These are phyloP conservation scores for Fusarium paranaense DNA, from an alignment of 2,329 filamentous ascomycete genomes.

Conservation along the genomic window DNA sequence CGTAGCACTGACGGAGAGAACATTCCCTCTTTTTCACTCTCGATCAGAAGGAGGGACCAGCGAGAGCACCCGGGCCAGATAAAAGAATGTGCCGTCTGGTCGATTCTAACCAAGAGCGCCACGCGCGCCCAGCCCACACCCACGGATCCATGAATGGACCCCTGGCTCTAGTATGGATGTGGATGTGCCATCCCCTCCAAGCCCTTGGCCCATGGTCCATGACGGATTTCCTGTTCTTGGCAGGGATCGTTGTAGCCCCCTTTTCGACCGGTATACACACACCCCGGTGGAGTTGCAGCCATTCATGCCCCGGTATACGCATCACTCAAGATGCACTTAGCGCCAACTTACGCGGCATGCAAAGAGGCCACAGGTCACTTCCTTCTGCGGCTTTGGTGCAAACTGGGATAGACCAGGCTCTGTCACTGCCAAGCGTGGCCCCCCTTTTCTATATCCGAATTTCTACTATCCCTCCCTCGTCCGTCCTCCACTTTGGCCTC, in stretches of 20 bases:
- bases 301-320: background rate
- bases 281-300: background rate
- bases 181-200: background rate
- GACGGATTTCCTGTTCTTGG: background rate
- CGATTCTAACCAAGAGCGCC: conserved; percentile 35
- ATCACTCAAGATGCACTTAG: background rate
- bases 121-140: conserved; percentile 17
- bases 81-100: conserved; percentile 20
- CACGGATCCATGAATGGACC: conserved; percentile 3
- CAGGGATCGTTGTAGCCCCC: conserved; percentile 29
- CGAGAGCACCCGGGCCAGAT: conserved; percentile 5
- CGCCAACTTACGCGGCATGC: background rate
- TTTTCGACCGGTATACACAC: background rate
- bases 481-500: conserved; percentile 2
- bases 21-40: background rate
- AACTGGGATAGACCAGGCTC: background rate
- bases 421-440: background rate
- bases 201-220: background rate
- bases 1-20: background rate
- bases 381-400: background rate
- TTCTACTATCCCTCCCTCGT: background rate
- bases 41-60: background rate
- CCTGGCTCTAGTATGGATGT: background rate
- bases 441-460: conserved; percentile 2
- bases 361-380: background rate